Base-by-base conservation (phyloP, 1,284 basidiomycete species). In the Ustilago xerochloae region DNA sequence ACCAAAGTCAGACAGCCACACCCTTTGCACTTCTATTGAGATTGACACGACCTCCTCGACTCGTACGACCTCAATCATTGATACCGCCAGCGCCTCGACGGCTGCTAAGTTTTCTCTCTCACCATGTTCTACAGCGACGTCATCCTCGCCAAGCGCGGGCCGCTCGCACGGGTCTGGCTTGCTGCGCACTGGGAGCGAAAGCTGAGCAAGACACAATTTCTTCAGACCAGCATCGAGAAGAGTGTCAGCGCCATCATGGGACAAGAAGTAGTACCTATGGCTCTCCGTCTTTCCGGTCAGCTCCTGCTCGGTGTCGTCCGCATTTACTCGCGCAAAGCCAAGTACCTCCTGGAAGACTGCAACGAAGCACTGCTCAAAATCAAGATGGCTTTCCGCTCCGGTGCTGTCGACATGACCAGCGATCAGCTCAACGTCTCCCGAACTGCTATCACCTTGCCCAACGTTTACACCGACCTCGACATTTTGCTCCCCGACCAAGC, bases 121-220 rank as follows among this genome's bases (percentile, higher is more conserved):
- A 43, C 32, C 60, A 87, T 88, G 94, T 93, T 96, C 85, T 93
- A 95, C 82, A 94, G 92, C 67, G 94, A 97, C 85, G 90, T 92
- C 47, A 93, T 97, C 85, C 88, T 97, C 72, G 93, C 93, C 55
- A 92, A 94, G 83, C 91, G 93, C 64, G 96, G 96, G 50, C 93
- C 95, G 8, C 88, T 99, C 35, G 95, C 93, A 43, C 93, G 92
- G 86, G 93, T 99, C 87, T 99, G 96, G 96, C 91, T 98, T 53
- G 96, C 96, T 24, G 96, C 97, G 1, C 96, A 98, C 87, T 95
- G 96, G 90, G 94, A 98, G 86, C 90, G 94, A 81, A 97, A 97
- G 87, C 90, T 99, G 79, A 94, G 93, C 81, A 99, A 99, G 86
- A 90, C 92, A 30, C 93, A 96, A 84, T 93, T 95, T 0, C 87